phyloP scores from a whole-genome alignment of 768 basidiomycete genomes.

The Neoboletus magnificus region DNA sequence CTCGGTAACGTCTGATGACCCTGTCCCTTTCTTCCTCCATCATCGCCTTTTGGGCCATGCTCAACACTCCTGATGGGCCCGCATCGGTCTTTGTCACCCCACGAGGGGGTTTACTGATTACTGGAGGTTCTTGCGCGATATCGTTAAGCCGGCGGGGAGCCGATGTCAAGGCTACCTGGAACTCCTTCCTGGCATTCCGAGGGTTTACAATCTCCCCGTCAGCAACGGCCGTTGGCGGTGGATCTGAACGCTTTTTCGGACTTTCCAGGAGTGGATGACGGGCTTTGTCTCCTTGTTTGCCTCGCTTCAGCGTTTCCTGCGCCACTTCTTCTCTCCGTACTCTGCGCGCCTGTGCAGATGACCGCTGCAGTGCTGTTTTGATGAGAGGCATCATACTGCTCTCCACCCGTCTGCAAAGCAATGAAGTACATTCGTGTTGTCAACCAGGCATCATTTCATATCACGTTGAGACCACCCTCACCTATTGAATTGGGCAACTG shows the following conservation, averaged over 20 bases:
- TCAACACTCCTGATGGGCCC: conserved; percentile 47
- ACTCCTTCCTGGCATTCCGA: conserved; percentile 40
- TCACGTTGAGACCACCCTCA: conserved; percentile 31
- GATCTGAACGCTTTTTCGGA: conserved; percentile 14
- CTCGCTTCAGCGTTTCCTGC: conserved; percentile 19
- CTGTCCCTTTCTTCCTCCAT: conserved; percentile 75
- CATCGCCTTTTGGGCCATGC: conserved; percentile 73
- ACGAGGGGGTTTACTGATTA: conserved; percentile 53
- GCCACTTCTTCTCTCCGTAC: conserved; percentile 32
- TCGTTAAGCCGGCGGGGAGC: conserved; percentile 68
- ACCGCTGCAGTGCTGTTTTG: conserved; percentile 55
- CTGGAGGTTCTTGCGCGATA: conserved; percentile 65
- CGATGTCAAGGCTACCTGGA: conserved; percentile 47
- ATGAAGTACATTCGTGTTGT: conserved; percentile 3
- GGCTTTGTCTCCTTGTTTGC: conserved; percentile 6
- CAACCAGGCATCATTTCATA: conserved; percentile 8
- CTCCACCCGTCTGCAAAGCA: conserved; percentile 61
- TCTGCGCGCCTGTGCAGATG: conserved; percentile 49
- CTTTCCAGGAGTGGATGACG: conserved; percentile 6
- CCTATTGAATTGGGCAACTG: conserved; percentile 75
- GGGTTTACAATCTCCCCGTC: conserved; percentile 20
- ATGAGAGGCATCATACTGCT: conserved; percentile 64
- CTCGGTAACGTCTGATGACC: conserved; percentile 62
- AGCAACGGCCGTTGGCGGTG: conserved; percentile 8
- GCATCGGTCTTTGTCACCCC: conserved; percentile 32